These are phyloP conservation scores for Colletotrichum lupini DNA, from an alignment of 2,329 filamentous ascomycete species.

Conservation along the genomic window DNA sequence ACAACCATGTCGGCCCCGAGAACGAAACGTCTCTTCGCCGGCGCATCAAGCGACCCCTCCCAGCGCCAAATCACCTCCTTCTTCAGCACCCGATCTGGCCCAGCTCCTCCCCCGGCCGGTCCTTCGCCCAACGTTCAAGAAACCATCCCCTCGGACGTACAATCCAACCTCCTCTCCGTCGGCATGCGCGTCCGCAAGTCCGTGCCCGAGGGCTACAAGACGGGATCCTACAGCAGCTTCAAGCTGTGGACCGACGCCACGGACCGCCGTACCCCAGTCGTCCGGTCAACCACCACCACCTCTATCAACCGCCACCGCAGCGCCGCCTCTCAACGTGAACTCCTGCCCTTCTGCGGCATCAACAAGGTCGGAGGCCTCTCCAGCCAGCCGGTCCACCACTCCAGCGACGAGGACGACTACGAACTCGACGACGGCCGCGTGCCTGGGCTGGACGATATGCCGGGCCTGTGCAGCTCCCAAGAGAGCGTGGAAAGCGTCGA, in stretches of 20 bases:
- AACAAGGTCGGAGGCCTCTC: slow-evolving; percentile 78
- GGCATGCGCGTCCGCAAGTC: slow-evolving; percentile 96
- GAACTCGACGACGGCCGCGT: slow-evolving; percentile 39
- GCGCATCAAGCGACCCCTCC: slow-evolving; percentile 66
- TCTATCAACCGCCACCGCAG: slow-evolving; percentile 39
- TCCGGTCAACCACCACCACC: slow-evolving; percentile 36
- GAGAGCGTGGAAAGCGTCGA: slow-evolving; percentile 58
- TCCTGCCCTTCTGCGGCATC: slow-evolving; percentile 84
- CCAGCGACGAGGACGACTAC: slow-evolving; percentile 37
- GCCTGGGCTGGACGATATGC: slow-evolving; percentile 53
- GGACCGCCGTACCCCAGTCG: slow-evolving; percentile 13
- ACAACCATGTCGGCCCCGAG: slow-evolving; percentile 62
- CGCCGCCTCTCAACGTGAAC: slow-evolving; percentile 62
- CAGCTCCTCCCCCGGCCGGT: slow-evolving; percentile 35
- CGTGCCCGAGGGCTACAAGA: slow-evolving; percentile 95
- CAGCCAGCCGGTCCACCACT: slow-evolving; percentile 61
- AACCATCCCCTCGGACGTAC: slow-evolving; percentile 71
- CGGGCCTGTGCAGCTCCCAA: slow-evolving; percentile 66
- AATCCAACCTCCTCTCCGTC: slow-evolving; percentile 87
- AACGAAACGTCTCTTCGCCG: slow-evolving; percentile 71
- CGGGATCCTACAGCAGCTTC: slow-evolving; percentile 63
- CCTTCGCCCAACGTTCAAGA: slow-evolving; percentile 49
- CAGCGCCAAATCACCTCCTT: slow-evolving; percentile 74
- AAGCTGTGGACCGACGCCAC: slow-evolving; percentile 59
- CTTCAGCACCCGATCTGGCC: slow-evolving; percentile 52